Conservation (phyloP, 2,329 filamentous ascomycete species). For the Fusarium chlamydosporum region DNA sequence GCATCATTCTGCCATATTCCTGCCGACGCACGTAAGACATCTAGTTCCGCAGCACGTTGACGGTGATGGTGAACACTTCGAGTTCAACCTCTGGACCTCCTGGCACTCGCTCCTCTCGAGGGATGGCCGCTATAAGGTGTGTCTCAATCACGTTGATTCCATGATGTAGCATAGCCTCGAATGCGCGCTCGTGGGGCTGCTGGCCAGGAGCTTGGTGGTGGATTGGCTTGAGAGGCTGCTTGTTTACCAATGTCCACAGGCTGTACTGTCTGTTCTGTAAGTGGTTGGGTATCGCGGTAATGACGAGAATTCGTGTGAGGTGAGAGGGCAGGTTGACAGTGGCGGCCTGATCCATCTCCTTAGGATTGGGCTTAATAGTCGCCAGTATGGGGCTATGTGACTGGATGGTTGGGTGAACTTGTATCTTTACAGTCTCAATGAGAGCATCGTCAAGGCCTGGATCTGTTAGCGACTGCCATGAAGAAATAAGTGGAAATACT, state of each 20-base stretch:
- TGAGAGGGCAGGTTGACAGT: constrained; percentile 77
- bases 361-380: constrained; percentile 74
- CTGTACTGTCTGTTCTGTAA: constrained; percentile 79
- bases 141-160: constrained; percentile 85
- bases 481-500: not conserved
- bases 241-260: constrained; percentile 80
- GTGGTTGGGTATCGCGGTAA: constrained; percentile 73
- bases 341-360: constrained; percentile 77
- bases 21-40: constrained; percentile 3
- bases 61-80: constrained; percentile 82
- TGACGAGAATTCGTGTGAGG: constrained; percentile 79
- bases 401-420: constrained; percentile 76
- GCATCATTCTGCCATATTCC: constrained; percentile 22
- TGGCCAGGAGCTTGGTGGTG: constrained; percentile 68
- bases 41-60: constrained; percentile 73
- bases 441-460: constrained; percentile 72
- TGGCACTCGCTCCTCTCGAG: constrained; percentile 68
- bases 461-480: constrained; percentile 43
- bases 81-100: constrained; percentile 77
- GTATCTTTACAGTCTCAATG: constrained; percentile 74
- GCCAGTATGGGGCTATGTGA: constrained; percentile 73
- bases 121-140: constrained; percentile 80
- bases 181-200: constrained; percentile 74
- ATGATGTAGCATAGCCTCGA: constrained; percentile 78
- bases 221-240: constrained; percentile 68